Base-by-base conservation (phyloP, 2,329 filamentous ascomycete species). In the Cordyceps fumosorosea region DNA sequence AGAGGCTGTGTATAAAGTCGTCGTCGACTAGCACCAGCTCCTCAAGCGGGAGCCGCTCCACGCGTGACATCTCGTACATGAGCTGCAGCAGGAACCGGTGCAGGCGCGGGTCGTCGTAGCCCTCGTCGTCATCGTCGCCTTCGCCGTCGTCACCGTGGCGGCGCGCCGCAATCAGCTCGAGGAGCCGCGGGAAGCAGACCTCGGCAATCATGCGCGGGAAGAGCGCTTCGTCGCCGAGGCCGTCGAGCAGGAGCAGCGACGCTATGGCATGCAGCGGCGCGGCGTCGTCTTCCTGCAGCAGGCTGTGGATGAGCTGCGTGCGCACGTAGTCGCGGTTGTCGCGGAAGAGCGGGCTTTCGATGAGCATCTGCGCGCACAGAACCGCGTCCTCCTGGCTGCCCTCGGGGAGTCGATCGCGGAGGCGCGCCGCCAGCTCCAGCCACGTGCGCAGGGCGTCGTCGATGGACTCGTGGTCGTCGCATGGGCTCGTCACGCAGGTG, bases 21-120 rank as follows among this genome's bases (percentile, higher is more conserved):
- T 99, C 95, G 67, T 88, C 83, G 34, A 89, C 89, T 62, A 84
- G 90, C 76, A 84, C 69, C 66, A 99, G 77, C 72, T 99, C 93
- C 66, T 91, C 86, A 64, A 83, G 77, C 60, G 84, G 87, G 64
- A 99, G 78, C 65, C 87, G 84, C 75, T 98, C 92, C 72, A 98
- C 91, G 64, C 96, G 85, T 51, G 91, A 93, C 89, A 97, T 97
- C 78, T 98, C 95, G 76, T 96, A 99, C 72, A 97, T 83, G 62
- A 99, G 78, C 74, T 97, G 90, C 69, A 99, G 81, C 58, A 98
- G 79, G 65, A 95, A 77, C 42, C 89, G 86, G 76, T 97, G 91
- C 64, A 98, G 79, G 58, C 85, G 82, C 26, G 84, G 11, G 11
- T 37, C 81, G 70, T 93, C 89, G 29, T 29, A 29, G 29, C 29